Base-by-base conservation (phyloP, 176 grass and related monocot genomes). In the Hsuehochloa calcarea region DNA sequence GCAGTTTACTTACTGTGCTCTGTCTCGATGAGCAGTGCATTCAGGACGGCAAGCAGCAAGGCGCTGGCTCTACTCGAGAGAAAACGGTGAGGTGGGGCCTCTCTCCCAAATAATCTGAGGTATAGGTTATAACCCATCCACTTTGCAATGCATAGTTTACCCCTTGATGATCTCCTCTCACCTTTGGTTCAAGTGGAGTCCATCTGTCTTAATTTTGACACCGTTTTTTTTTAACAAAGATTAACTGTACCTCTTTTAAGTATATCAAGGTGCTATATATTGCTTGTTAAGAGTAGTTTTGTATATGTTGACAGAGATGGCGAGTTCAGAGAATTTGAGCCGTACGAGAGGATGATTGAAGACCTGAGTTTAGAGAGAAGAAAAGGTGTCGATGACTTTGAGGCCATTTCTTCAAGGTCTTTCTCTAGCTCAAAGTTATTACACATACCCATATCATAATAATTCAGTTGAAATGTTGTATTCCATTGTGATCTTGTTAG, bases 401-500 rank as follows among this genome's bases (percentile, higher is more conserved):
- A 89, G 72, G 82, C 87, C 38, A 72, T 77, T 47, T 93, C 83
- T 67, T 58, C 70, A 38, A 89, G 93, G 93, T n/a, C n/a, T 93
- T 35, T 39, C n/a, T 89, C 29, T 20, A 82, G 0, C 41, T 50
- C 29, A 73, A 4, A 62, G 1, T 47, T 65, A 37, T 72, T 61
- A 60, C 25, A 40, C 6, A 7, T 51, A 52, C 13, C 22, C 4
- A 22, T 82, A 70, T 25, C 38, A 43, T 45, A 20, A 45, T 9
- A 75, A 3, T 55, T 34, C 52, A 31, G 8, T 27, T 9, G 6
- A 19, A 51, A 26, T 17, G 1, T 34, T 69, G 14, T 52, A 76
- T 27, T 77, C 19, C 23, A 34, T 22, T 11, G 4, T 31, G 17
- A 77, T 29, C 63, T 68, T 22, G 19, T 55, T 55, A 55, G n/a